These are phyloP conservation scores for Paraurostyla sp. DNA, from an alignment of 73 alveolate genomes.

Conservation along the genomic window DNA sequence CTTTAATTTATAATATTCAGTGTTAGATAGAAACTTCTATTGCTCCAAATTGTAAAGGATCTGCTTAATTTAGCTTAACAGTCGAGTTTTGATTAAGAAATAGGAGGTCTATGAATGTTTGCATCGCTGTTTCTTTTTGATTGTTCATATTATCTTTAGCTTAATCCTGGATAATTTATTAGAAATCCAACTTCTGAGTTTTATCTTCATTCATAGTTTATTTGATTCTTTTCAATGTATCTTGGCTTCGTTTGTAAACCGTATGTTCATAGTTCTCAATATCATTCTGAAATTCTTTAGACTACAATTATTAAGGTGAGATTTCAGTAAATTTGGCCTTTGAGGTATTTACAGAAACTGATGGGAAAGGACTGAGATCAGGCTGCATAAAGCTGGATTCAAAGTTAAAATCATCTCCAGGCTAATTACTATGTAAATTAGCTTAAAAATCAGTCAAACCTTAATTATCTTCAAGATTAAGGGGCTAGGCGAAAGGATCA, in stretches of 20 bases:
- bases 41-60: neutral
- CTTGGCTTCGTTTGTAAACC: constrained; percentile 1
- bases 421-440: neutral
- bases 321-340: neutral
- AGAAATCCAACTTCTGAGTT: neutral
- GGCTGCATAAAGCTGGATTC: neutral
- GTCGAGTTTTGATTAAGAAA: neutral
- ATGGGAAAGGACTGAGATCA: neutral
- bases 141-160: too few relatives aligned
- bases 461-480: neutral
- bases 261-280: neutral
- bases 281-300: neutral
- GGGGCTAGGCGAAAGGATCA: neutral
- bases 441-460: neutral
- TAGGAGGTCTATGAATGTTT: constrained; percentile 11
- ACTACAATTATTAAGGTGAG: neutral
- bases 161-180: too few relatives aligned
- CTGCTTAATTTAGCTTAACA: neutral
- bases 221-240: neutral
- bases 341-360: neutral
- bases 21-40: neutral
- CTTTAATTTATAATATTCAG: too few relatives aligned
- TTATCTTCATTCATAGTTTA: too few relatives aligned
- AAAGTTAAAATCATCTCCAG: neutral
- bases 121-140: neutral